A percentile compares a stretch with the other conserved stretches of the same genome.
Conservation (phyloP, 1,139 yeast species). For the Taphrina communis region DNA sequence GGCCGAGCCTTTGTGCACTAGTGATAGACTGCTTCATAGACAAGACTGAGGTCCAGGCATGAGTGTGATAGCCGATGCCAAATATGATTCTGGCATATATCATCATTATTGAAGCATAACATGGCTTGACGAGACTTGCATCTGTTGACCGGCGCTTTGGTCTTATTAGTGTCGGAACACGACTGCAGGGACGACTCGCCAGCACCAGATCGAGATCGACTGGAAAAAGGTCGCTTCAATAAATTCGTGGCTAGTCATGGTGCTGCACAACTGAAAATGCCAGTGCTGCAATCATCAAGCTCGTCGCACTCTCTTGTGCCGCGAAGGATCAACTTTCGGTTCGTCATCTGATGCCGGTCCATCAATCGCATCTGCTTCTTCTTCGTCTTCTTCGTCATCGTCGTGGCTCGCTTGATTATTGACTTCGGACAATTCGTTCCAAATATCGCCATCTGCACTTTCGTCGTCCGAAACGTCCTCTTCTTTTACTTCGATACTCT, state of each 20-base stretch:
- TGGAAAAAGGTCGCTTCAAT: too few relatives aligned
- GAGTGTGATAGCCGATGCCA: too few relatives aligned
- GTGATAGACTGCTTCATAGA: neutral
- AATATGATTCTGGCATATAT: too few relatives aligned
- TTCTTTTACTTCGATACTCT: neutral
- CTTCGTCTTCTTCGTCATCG: neutral
- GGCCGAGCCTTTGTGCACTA: slow-evolving; percentile 2
- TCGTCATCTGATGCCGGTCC: neutral
- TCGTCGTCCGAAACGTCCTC: slow-evolving; percentile 22
- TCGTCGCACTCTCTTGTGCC: slow-evolving; percentile 3
- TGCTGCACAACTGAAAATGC: too few relatives aligned
- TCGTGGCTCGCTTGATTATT: neutral
- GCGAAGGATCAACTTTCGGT: neutral
- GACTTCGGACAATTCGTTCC: slow-evolving; percentile 25
- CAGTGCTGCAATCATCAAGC: neutral
- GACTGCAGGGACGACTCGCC: too few relatives aligned
- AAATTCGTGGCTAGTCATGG: too few relatives aligned
- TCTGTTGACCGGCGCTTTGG: too few relatives aligned
- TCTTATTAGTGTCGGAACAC: too few relatives aligned
- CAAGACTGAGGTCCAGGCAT: too few relatives aligned
- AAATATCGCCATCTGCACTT: slow-evolving; percentile 33
- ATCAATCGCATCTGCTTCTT: neutral
- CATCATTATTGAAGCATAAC: too few relatives aligned
- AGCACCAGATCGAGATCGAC: too few relatives aligned
- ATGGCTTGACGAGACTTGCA: too few relatives aligned